Evolutionary conservation across 2,329 filamentous ascomycete genomes (phyloP), one percentile per base, ranked within the genome.

Genomic region (Paecilomyces dactylethromorphus): DNA sequence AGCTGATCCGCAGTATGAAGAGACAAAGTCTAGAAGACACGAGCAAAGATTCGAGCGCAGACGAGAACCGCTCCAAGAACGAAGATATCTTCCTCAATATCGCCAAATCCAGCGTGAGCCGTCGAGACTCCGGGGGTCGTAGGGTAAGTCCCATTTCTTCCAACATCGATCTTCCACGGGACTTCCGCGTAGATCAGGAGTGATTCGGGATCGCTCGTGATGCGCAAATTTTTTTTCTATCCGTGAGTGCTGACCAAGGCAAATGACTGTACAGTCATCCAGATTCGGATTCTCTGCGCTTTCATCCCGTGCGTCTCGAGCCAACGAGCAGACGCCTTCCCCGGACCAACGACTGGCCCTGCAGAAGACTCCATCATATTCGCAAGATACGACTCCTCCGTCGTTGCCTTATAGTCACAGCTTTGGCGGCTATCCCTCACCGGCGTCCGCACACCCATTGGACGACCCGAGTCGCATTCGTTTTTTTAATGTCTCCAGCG

Each of bases 81-180:
- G 77, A 78, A 56, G 77, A 79, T 66, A 64, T 79, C 29, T 79
- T 79, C 61, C 63, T 79, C 57, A 79, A 79, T 60, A 79, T 79
- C 59, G 77, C 77, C 11, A 73, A 73, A 62, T 69, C 73, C 4
- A 76, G 76, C 56, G 74, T 73, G 6, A 65, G 58, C 49, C 73
- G 71, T 59, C 73, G 72, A 54, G 70, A 73, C 55, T 75, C 74
- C 18, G 53, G 74, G 24, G 66, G 69, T 39, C 69, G 72, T 65
- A 66, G 73, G 58, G 74, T 76, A 64, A 75, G 73, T n/a, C 69
- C 24, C 55, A 35, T 39, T 55, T 54, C 51, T 50, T 53, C 18
- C 21, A 56, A 18, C 31, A 15, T n/a, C n/a, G n/a, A n/a, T 53
- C 31, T 15, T 15, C 45, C 33, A 12, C 29, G 58, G 4, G 29